phyloP scores from a whole-genome alignment of 2,329 filamentous ascomycete species.

The Fusarium papillatum region DNA sequence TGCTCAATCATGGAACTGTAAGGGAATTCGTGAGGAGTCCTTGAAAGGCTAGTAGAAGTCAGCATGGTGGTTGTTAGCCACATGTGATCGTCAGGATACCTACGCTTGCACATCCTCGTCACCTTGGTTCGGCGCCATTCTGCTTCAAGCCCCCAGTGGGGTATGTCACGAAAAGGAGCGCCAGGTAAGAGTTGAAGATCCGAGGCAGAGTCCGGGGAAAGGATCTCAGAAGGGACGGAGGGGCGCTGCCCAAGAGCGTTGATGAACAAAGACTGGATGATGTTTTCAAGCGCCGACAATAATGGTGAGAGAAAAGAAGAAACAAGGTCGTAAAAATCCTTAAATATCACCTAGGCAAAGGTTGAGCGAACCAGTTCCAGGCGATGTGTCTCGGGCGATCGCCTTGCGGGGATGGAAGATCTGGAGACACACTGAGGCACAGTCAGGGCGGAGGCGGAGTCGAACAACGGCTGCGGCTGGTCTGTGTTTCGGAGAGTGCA shows the following conservation, averaged over 20 bases:
- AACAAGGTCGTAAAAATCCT: not conserved
- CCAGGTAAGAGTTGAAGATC: not conserved
- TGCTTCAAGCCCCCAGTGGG: conserved; percentile 18
- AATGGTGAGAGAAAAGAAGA: not conserved
- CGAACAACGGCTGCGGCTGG: not conserved
- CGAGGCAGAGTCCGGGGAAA: not conserved
- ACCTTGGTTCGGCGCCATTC: conserved; percentile 40
- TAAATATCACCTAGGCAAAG: conserved; percentile 15
- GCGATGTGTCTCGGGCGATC: conserved; percentile 33
- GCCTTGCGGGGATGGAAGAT: conserved; percentile 33
- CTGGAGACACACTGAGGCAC: conserved; percentile 24
- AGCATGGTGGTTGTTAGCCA: conserved; percentile 18
- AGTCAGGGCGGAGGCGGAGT: conserved; percentile 17
- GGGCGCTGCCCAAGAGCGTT: conserved; percentile 13
- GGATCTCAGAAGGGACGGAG: not conserved
- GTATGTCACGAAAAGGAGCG: not conserved
- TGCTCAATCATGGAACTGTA: conserved; percentile 52
- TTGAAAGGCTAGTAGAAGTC: conserved; percentile 36
- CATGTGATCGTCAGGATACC: not conserved
- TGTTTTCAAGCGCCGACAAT: not conserved
- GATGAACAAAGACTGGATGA: not conserved
- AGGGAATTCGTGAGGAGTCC: conserved; percentile 43
- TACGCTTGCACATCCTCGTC: conserved; percentile 47
- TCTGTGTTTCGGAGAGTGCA: not conserved
- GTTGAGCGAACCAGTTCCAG: conserved; percentile 9